Evolutionary conservation across 495 filamentous ascomycete genomes (phyloP), one percentile per base, ranked within the genome.

Genomic region (Talaromyces thailandensis): DNA sequence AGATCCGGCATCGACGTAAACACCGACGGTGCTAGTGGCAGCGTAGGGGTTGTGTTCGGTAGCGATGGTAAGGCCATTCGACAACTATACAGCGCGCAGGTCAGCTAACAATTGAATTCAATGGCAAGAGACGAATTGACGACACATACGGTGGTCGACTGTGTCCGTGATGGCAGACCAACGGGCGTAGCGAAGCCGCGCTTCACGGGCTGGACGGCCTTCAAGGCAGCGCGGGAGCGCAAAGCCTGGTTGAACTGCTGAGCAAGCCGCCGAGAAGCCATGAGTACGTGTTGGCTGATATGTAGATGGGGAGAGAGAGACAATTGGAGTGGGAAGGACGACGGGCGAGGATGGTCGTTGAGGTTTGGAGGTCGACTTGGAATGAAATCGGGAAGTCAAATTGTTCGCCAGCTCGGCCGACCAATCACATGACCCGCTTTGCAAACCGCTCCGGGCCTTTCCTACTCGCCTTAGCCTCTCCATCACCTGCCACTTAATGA

Each of bases 1-100:
- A 77, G 90, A 95, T 76, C 94, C 94, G 67, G 94, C 93, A 82
- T 99, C 95, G 75, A 99, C 98, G 90, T 95, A 99, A 52, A 99
- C 90, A 71, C 94, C 94, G 68, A 98, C 95, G 55, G 94, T 99
- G 67, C 91, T 95, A 62, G 94, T 99, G 82, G 98, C 93, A 65
- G 94, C 93, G 84, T 92, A 98, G 69, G 94, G 94, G 57, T 94
- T 97, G 80, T 97, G 89, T 71, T 98, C 94, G 69, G 94, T 95
- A 63, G 94, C 93, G 73, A 98, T 91, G 95, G 98, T 76, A 56
- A 62, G 21, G 62, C 50, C 66, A 24, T 82, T 64, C 73, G 85
- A 61, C 59, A 61, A 32, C 59, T 61, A 31, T 52, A 7, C 12
- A 18, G 5, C 26, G 24, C 37, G 35, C 24, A 12, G 9, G 57